phyloP scores from a whole-genome alignment of 352 stramenopile species.

The Globisporangium parvum region DNA sequence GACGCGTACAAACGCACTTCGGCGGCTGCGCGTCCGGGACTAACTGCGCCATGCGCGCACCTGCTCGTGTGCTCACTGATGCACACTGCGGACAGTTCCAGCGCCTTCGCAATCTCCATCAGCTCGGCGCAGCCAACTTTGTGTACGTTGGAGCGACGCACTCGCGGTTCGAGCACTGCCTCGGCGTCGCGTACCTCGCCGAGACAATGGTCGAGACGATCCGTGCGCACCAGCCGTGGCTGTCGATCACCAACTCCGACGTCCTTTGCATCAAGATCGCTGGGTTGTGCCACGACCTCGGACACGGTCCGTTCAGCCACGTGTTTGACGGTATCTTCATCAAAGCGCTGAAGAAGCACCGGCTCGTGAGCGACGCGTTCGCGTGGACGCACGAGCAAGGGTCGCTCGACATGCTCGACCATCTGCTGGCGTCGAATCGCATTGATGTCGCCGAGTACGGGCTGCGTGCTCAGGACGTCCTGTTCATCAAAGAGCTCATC shows the following conservation, averaged over 20 bases:
- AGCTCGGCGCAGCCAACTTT: slow-evolving; percentile 87
- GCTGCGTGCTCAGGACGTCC: slow-evolving; percentile 38
- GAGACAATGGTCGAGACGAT: slow-evolving; percentile 85
- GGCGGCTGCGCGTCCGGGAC: too few species aligned
- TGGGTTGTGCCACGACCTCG: slow-evolving; percentile 73
- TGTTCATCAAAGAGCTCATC: slow-evolving; percentile 82
- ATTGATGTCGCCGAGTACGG: slow-evolving; percentile 55
- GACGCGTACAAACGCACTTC: too few species aligned
- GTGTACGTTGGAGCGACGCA: slow-evolving; percentile 88
- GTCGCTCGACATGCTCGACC: slow-evolving; percentile 71
- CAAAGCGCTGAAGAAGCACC: slow-evolving; percentile 36
- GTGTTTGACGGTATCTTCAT: slow-evolving; percentile 78
- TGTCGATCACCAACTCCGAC: slow-evolving; percentile 77
- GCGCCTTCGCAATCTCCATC: slow-evolving; percentile 90
- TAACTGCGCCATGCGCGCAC: too few species aligned
- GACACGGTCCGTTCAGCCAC: slow-evolving; percentile 78
- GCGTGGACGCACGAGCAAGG: slow-evolving; percentile 73
- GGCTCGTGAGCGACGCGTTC: slow-evolving; percentile 24
- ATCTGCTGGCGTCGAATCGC: slow-evolving; percentile 43
- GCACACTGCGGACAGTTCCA: slow-evolving; percentile 70
- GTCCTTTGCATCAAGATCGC: slow-evolving; percentile 77
- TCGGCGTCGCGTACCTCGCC: slow-evolving; percentile 94
- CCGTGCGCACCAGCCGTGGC: slow-evolving; percentile 72
- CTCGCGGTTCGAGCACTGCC: slow-evolving; percentile 77
- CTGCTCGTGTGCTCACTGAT: background rate